Evolutionary conservation across 768 basidiomycete species (phyloP).

Genomic region (Cystobasidium tubakii): DNA sequence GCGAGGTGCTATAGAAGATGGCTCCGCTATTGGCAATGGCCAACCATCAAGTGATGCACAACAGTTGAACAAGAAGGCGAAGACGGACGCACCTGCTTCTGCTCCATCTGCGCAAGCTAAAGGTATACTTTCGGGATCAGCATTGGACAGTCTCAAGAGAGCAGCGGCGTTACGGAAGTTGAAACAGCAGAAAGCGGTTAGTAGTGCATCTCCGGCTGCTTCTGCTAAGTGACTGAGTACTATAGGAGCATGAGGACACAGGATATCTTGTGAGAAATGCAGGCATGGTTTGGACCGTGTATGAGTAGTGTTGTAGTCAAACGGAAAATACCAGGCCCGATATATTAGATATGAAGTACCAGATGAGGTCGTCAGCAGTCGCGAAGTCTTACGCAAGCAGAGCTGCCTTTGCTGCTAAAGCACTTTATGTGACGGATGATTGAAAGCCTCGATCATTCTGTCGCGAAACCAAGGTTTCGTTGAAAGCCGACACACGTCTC

Average conservation of each 20-base stretch:
- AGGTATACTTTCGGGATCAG: conserved; percentile 73
- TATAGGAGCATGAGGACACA: too few species aligned
- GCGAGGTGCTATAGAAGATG: conserved; percentile 37
- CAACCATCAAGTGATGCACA: conserved; percentile 49
- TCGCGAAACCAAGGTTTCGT: too few species aligned
- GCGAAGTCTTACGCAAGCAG: too few species aligned
- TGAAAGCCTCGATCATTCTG: too few species aligned
- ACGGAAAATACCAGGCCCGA: too few species aligned
- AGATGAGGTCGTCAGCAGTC: too few species aligned
- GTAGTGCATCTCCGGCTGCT: conserved; percentile 41
- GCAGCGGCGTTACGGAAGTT: conserved; percentile 79
- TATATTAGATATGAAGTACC: too few species aligned
- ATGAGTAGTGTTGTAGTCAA: conserved; percentile 19
- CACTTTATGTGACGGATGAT: too few species aligned
- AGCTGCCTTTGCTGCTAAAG: too few species aligned
- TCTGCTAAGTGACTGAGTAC: conserved; percentile 42
- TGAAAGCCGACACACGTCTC: too few species aligned
- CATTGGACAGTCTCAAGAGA: conserved; percentile 81
- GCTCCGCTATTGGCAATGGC: conserved; percentile 47
- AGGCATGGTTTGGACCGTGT: too few species aligned
- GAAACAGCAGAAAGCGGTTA: conserved; percentile 53
- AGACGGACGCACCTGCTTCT: not conserved
- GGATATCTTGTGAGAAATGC: too few species aligned
- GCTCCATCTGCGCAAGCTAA: conserved; percentile 34
- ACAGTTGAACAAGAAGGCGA: conserved; percentile 4